Percentiles rank a stretch among this genome's conserved stretches.
These are phyloP conservation scores for Sisymbrium irio DNA, from an alignment of 345 rosid genomes.

Conservation along the genomic window DNA sequence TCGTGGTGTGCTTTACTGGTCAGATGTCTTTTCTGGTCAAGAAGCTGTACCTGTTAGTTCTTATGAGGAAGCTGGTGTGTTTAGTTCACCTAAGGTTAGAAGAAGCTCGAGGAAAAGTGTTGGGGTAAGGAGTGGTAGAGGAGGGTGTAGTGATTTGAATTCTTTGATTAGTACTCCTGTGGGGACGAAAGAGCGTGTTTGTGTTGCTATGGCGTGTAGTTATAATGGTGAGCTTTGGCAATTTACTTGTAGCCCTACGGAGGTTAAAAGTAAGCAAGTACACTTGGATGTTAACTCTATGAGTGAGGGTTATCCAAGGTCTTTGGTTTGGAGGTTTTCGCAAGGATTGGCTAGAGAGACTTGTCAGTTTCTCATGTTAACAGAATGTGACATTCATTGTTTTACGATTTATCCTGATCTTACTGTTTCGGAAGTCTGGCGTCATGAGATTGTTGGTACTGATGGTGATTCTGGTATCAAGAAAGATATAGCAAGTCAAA, in stretches of 20 bases:
- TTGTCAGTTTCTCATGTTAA: constrained; percentile 60
- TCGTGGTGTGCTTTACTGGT: constrained; percentile 68
- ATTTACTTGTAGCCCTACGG: constrained; percentile 58
- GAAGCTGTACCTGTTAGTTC: constrained; percentile 43
- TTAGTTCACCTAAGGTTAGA: constrained; percentile 43
- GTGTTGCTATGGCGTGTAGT: constrained; percentile 68
- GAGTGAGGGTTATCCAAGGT: constrained; percentile 74
- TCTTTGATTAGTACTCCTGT: constrained; percentile 66
- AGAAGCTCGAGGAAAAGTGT: constrained; percentile 35
- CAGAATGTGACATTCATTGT: constrained; percentile 77
- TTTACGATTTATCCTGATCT: constrained; percentile 46
- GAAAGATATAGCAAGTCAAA: constrained; percentile 92
- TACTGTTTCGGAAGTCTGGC: constrained; percentile 61
- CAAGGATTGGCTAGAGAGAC: constrained; percentile 37
- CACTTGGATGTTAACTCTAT: constrained; percentile 39
- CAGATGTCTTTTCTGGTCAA: constrained; percentile 52
- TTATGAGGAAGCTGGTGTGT: constrained; percentile 42
- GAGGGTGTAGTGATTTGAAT: constrained; percentile 44
- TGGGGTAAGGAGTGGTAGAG: constrained; percentile 38
- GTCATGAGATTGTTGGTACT: constrained; percentile 71
- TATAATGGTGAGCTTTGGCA: constrained; percentile 77
- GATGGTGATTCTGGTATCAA: constrained; percentile 81
- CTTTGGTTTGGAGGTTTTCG: constrained; percentile 62
- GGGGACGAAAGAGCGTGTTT: constrained; percentile 35
- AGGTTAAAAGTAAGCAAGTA: constrained; percentile 40